Evolutionary conservation across 768 basidiomycete species (phyloP).

Genomic region (Collybiopsis confluens): DNA sequence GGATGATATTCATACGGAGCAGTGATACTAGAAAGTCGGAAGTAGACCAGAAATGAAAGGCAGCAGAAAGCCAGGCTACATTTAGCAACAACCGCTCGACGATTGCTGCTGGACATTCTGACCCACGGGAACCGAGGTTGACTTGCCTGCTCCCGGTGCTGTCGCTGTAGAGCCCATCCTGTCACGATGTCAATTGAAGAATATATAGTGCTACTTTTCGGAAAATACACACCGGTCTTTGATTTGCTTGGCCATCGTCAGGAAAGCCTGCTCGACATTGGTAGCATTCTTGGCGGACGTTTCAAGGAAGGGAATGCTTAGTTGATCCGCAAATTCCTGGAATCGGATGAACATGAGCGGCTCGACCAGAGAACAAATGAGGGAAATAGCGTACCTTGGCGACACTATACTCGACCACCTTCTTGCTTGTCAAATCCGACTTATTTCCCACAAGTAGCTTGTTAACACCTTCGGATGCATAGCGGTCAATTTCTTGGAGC

Average conservation of each 20-base stretch:
- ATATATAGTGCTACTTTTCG: background rate
- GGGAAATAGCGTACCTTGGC: conserved; percentile 57
- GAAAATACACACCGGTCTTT: conserved; percentile 67
- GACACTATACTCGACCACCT: conserved; percentile 85
- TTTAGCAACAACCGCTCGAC: conserved; percentile 77
- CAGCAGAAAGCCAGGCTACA: conserved; percentile 4
- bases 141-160: conserved; percentile 71
- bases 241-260: conserved; percentile 97
- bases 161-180: conserved; percentile 86
- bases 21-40: conserved; percentile 13
- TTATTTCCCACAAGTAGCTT: conserved; percentile 99
- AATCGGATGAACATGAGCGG: conserved; percentile 8
- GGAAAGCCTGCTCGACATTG: conserved; percentile 98
- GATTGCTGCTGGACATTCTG: conserved; percentile 78
- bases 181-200: background rate
- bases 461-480: conserved; percentile 98
- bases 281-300: conserved; percentile 99
- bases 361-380: background rate
- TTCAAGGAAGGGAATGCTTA: conserved; percentile 93
- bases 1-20: conserved; percentile 13
- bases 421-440: conserved; percentile 96
- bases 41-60: conserved; percentile 6
- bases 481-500: conserved; percentile 90
- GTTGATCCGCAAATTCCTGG: conserved; percentile 93
- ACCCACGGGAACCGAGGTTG: conserved; percentile 79